phyloP scores from a whole-genome alignment of 108 stramenopile species.

The Nitzschia sp. region DNA sequence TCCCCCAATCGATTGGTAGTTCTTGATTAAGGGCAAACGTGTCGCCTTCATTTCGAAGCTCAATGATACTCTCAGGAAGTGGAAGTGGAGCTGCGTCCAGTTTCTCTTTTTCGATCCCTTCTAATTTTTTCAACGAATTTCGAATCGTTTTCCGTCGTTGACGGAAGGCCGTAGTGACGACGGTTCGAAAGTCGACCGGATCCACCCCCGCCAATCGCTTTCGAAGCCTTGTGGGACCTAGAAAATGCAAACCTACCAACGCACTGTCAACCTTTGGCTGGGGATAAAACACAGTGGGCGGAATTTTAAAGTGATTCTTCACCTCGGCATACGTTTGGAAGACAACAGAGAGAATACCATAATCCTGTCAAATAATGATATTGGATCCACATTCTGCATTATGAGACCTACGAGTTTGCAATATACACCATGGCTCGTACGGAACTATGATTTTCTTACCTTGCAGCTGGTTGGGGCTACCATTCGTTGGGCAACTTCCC shows the following conservation, averaged over 20 bases:
- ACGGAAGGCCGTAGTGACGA: slow-evolving; percentile 90
- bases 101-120: slow-evolving; percentile 42
- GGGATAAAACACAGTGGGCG: slow-evolving; percentile 97
- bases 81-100: slow-evolving; percentile 53
- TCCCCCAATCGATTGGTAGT: slow-evolving; percentile 82
- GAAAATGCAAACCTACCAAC: slow-evolving; percentile 90
- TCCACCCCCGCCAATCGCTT: slow-evolving; percentile 76
- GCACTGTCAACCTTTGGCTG: slow-evolving; percentile 95
- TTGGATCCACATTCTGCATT: no score
- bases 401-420: no score
- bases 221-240: slow-evolving; percentile 56
- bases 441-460: no score
- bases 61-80: slow-evolving; percentile 48
- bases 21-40: slow-evolving; percentile 68
- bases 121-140: slow-evolving; percentile 84
- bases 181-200: slow-evolving; percentile 73
- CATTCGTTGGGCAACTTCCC: slow-evolving; percentile 92
- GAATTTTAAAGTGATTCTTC: slow-evolving; percentile 93
- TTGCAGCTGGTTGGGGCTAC: slow-evolving; percentile 74
- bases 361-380: slow-evolving; percentile 65
- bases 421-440: no score
- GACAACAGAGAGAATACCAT: slow-evolving; percentile 94
- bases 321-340: slow-evolving; percentile 91
- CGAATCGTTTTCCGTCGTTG: slow-evolving; percentile 95
- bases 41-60: slow-evolving; percentile 58